Evolutionary conservation across 2,329 filamentous ascomycete genomes (phyloP).

Genomic region (Talaromyces islandicus): DNA sequence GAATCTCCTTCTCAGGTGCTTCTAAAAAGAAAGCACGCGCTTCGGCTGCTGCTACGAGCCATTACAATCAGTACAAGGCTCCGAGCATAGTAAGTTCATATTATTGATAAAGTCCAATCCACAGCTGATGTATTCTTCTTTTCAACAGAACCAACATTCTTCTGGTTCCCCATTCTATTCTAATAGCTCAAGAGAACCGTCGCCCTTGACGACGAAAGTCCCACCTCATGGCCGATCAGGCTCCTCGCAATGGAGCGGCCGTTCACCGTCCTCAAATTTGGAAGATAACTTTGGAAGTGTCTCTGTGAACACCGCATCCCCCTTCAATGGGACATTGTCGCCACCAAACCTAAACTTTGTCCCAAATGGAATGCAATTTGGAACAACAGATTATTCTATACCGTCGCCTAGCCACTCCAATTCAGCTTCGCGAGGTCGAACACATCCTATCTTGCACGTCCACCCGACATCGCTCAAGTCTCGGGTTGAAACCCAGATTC

Average conservation of each 20-base stretch:
- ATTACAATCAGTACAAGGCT: constrained; percentile 15
- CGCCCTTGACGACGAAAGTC: constrained; percentile 26
- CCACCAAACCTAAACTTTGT: constrained; percentile 32
- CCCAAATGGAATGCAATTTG: constrained; percentile 27
- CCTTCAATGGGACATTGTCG: constrained; percentile 29
- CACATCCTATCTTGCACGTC: constrained; percentile 49
- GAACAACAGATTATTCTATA: constrained; percentile 22
- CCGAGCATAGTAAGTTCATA: constrained; percentile 24
- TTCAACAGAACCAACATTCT: constrained; percentile 17
- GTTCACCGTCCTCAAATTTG: constrained; percentile 38
- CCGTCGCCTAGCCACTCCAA: constrained; percentile 5
- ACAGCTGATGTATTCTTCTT: constrained; percentile 2
- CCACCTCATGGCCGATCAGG: constrained; percentile 26
- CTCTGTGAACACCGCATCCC: constrained; percentile 39
- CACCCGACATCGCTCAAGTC: constrained; percentile 72
- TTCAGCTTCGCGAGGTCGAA: constrained; percentile 19
- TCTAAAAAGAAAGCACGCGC: constrained; percentile 18
- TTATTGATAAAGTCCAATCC: constrained; percentile 5
- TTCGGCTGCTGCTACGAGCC: constrained; percentile 22
- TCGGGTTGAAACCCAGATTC: constrained; percentile 93
- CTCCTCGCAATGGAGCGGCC: constrained; percentile 32
- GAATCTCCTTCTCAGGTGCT: constrained; percentile 12
- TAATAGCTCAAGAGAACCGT: constrained; percentile 30
- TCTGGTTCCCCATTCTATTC: constrained; percentile 27
- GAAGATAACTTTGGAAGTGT: constrained; percentile 42